Evolutionary conservation across 2,329 filamentous ascomycete genomes (phyloP), one percentile per base, ranked within the genome.

Genomic region (Botrytis aclada): DNA sequence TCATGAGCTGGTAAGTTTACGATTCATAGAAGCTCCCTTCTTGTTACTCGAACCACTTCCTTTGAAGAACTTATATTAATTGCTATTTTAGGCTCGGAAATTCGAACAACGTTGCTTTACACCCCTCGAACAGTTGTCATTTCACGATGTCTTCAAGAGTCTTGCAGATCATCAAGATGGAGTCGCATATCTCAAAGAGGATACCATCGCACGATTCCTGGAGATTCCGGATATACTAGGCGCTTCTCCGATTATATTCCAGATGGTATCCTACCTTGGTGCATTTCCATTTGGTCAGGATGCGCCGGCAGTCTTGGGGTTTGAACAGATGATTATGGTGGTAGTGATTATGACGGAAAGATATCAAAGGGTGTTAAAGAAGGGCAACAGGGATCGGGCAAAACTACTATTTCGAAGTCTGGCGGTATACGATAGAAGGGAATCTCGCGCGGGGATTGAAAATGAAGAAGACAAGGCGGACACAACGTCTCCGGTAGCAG

Each of bases 261-360:
- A 92, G 78, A 91, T 93, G 86, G 81, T 90, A 3, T 90, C 89
- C 7, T 92, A 90, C 77, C 84, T 93, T 1, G 92, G 90, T 45
- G 89, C 92, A 0, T 94, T 94, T 74, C 92, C 92, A 0, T 93
- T 93, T 76, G 84, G 92, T 3, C 86, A 88, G 70, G 89, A 93
- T 78, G 91, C 91, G 0, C 92, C 92, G 0, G 90, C 87, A 4
- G 89, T 93, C 4, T 82, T 94, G 66, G 90, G 91, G 14, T 86
- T 92, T 61, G 89, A 92, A 74, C 89, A 90, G 77, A 83, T 93
- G 81, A 85, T 94, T 73, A 92, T 93, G 83, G 90, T 92, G 1
- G 86, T 94, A 65, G 89, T 90, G 2, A 88, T 94, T 75, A 86
- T 93, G 84, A 93, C 92, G 1, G 89, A 92, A 77, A 85, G 92